phyloP scores from a whole-genome alignment of 495 filamentous ascomycete species.

The Astrothelium macrocarpum region DNA sequence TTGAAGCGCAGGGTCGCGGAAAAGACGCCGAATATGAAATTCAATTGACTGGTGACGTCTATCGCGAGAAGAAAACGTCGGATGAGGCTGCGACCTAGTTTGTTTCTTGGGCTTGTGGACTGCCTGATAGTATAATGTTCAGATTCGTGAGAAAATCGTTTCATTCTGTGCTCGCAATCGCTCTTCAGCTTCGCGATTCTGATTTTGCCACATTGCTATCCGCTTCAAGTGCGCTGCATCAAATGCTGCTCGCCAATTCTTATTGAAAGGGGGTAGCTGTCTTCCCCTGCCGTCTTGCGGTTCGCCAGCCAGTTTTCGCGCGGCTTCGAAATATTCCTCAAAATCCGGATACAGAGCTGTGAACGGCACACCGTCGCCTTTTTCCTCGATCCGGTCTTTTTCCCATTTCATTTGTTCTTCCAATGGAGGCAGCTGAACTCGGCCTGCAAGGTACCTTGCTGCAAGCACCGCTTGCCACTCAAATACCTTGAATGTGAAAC shows the following conservation, averaged over 20 bases:
- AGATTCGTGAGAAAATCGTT: neutral
- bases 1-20: conserved; percentile 37
- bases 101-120: neutral
- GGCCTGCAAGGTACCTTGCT: conserved; percentile 6
- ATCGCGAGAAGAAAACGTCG: conserved; percentile 21
- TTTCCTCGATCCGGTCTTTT: conserved; percentile 36
- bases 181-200: conserved; percentile 27
- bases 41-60: conserved; percentile 35
- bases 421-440: conserved; percentile 34
- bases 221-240: conserved; percentile 39
- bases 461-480: conserved; percentile 24
- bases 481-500: conserved; percentile 33
- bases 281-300: conserved; percentile 32
- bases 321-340: conserved; percentile 44
- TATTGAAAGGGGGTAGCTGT: conserved; percentile 37
- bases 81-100: neutral
- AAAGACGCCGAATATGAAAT: conserved; percentile 38
- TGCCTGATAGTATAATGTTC: neutral
- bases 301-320: conserved; percentile 41
- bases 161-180: neutral
- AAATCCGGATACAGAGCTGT: conserved; percentile 44
- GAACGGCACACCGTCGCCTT: conserved; percentile 43
- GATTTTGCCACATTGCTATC: conserved; percentile 41
- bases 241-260: conserved; percentile 43
- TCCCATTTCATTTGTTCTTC: conserved; percentile 45